phyloP scores from a whole-genome alignment of 371 early-diverging fungal genomes.

The Syncephalastrum monosporum region DNA sequence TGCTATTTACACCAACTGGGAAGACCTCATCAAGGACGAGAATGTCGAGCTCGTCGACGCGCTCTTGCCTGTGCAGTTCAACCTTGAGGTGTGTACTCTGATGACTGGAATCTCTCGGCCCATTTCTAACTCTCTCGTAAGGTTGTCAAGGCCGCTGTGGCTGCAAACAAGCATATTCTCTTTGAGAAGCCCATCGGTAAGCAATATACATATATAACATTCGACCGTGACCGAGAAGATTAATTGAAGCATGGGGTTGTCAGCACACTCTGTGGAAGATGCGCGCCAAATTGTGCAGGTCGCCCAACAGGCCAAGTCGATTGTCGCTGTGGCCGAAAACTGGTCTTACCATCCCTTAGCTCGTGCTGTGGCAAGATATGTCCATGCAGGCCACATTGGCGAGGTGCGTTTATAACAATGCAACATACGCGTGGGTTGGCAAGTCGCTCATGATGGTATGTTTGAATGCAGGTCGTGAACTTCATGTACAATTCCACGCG shows the following conservation, averaged over 20 bases:
- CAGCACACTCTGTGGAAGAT: conserved; percentile 42
- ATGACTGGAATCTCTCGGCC: not conserved
- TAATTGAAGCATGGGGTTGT: not conserved
- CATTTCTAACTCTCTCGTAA: conserved; percentile 5
- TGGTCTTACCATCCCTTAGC: conserved; percentile 42
- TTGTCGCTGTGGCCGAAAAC: conserved; percentile 49
- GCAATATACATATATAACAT: not conserved
- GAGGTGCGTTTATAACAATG: conserved; percentile 21
- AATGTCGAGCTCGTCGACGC: conserved; percentile 41
- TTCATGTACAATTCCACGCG: conserved; percentile 47
- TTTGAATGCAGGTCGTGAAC: conserved; percentile 30
- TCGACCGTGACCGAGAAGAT: not conserved
- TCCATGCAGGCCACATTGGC: conserved; percentile 40
- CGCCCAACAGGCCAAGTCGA: conserved; percentile 30
- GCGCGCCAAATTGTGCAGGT: conserved; percentile 41
- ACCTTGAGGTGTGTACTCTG: conserved; percentile 27
- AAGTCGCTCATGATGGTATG: not conserved
- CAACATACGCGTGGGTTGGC: no score
- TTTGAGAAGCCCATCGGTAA: conserved; percentile 55
- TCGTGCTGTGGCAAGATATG: conserved; percentile 34
- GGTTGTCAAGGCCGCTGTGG: conserved; percentile 43
- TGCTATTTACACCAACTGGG: conserved; percentile 39
- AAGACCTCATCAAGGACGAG: conserved; percentile 40
- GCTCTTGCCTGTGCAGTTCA: conserved; percentile 44
- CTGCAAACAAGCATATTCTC: conserved; percentile 44